phyloP scores from a whole-genome alignment of 805 yeast species.

The Pichia exigua region DNA sequence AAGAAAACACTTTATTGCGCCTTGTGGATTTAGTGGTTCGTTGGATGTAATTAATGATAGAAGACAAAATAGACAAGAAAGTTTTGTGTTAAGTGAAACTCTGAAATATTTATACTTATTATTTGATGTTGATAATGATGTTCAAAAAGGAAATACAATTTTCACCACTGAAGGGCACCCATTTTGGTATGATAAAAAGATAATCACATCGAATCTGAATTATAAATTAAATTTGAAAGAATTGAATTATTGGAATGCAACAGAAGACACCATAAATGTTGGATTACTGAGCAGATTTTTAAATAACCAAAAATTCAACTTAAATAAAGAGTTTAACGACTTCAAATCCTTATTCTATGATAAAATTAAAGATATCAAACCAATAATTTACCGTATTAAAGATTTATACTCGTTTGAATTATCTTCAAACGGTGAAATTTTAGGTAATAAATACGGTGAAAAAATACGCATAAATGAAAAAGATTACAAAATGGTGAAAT shows the following conservation, averaged over 20 bases:
- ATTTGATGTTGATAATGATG: slow-evolving; percentile 63
- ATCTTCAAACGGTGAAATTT: background rate
- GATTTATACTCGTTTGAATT: background rate
- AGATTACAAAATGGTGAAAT: background rate
- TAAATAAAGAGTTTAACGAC: slow-evolving; percentile 13
- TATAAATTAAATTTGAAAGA: slow-evolving; percentile 16
- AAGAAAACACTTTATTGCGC: slow-evolving; percentile 41
- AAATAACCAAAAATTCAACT: slow-evolving; percentile 1
- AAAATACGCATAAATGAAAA: background rate
- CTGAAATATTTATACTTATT: slow-evolving; percentile 73
- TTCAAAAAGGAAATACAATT: slow-evolving; percentile 32
- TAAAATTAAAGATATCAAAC: background rate
- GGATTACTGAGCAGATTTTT: background rate
- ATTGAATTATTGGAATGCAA: slow-evolving; percentile 7
- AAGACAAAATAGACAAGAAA: slow-evolving; percentile 79
- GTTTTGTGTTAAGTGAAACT: slow-evolving; percentile 83
- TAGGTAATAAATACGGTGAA: background rate
- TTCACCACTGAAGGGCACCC: slow-evolving; percentile 94
- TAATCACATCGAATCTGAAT: slow-evolving; percentile 11
- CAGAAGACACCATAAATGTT: background rate
- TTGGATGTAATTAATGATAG: slow-evolving; percentile 58
- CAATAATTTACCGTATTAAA: background rate
- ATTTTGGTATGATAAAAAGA: slow-evolving; percentile 51
- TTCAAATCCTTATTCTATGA: slow-evolving; percentile 7
- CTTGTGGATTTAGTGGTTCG: slow-evolving; percentile 78